phyloP scores from a whole-genome alignment of 2,329 filamentous ascomycete species.

The Xylaria sp. region DNA sequence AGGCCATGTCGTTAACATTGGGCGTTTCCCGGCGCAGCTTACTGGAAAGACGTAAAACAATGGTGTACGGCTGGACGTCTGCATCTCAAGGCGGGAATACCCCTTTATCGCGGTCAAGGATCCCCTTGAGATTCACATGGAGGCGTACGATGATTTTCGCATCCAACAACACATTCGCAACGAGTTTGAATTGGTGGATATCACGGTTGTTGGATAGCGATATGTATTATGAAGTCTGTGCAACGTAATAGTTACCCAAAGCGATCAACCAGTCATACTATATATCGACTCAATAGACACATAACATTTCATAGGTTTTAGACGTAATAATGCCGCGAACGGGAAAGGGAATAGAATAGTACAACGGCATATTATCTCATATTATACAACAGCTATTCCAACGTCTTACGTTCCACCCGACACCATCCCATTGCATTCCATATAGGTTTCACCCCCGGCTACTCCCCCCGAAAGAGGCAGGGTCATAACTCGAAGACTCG shows the following conservation, averaged over 20 bases:
- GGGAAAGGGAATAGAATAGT: too few relatives aligned
- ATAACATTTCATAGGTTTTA: too few relatives aligned
- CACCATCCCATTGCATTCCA: neutral
- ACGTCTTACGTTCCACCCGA: too few relatives aligned
- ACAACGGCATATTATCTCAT: too few relatives aligned
- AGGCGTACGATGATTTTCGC: neutral
- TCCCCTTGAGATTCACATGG: neutral
- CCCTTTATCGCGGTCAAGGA: neutral
- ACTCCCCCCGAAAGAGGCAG: conserved; percentile 8
- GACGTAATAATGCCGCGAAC: too few relatives aligned
- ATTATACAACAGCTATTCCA: too few relatives aligned
- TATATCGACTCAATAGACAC: too few relatives aligned
- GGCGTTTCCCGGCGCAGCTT: neutral
- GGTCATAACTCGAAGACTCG: conserved; percentile 14
- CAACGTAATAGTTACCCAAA: too few relatives aligned
- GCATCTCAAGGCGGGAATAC: neutral
- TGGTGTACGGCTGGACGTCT: neutral
- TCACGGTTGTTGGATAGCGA: too few relatives aligned
- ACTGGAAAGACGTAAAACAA: neutral
- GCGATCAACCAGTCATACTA: too few relatives aligned
- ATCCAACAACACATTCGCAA: neutral
- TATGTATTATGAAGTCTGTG: too few relatives aligned
- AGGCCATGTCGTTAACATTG: neutral
- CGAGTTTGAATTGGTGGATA: neutral
- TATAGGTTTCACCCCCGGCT: neutral